Percentiles rank a stretch among this genome's conserved stretches.
Conservation (phyloP, 345 rosid species). For the Noccaea bulbosa region DNA sequence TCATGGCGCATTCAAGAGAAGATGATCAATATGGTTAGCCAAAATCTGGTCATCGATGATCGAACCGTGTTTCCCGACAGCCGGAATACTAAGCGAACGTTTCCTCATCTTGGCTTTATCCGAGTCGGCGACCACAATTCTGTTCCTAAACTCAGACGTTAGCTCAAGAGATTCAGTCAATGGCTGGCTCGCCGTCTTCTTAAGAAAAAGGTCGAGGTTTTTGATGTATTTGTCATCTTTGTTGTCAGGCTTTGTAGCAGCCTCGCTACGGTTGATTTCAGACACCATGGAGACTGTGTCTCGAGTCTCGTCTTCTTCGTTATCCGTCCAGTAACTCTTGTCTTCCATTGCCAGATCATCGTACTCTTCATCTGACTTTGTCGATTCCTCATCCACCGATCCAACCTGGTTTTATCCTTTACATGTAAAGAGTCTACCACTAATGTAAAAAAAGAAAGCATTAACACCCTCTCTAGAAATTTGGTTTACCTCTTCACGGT, state of each 20-base stretch:
- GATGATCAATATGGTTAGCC: constrained; percentile 26
- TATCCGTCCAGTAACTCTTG: constrained; percentile 66
- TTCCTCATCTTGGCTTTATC: constrained; percentile 51
- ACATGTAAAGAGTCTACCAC: constrained; percentile 12
- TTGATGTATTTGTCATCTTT: constrained; percentile 56
- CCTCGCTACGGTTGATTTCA: constrained; percentile 30
- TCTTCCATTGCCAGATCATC: constrained; percentile 95
- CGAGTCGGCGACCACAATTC: constrained; percentile 27
- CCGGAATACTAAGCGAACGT: constrained; percentile 87
- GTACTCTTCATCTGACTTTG: constrained; percentile 93
- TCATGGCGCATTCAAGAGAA: constrained; percentile 1
- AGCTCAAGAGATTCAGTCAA: constrained; percentile 49
- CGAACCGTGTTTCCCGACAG: constrained; percentile 59
- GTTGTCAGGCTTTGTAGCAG: constrained; percentile 1
- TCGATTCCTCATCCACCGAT: constrained; percentile 92
- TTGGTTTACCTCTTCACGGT: constrained; percentile 75
- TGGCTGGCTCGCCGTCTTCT: constrained; percentile 52
- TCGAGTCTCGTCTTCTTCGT: constrained; percentile 51
- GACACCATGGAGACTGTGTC: constrained; percentile 44
- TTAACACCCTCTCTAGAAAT: neutral
- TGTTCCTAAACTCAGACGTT: constrained; percentile 34
- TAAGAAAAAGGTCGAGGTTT: constrained; percentile 67
- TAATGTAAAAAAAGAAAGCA: neutral
- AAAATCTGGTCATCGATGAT: constrained; percentile 41
- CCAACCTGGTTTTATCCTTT: constrained; percentile 58